phyloP scores from a whole-genome alignment of 768 basidiomycete species.

The Leccinellum rugosiceps region DNA sequence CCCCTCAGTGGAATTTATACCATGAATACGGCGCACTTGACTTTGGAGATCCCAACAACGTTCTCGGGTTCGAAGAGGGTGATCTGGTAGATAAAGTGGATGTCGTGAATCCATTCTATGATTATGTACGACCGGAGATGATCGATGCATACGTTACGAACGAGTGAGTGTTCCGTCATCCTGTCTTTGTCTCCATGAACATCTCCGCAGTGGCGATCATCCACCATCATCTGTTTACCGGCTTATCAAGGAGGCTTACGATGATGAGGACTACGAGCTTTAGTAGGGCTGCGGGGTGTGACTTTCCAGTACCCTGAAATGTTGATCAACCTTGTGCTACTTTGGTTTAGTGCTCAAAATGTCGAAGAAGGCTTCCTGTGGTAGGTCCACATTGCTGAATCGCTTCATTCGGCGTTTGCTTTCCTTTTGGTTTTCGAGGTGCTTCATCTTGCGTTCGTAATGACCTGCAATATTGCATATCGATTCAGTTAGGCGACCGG shows the following conservation, averaged over 20 bases:
- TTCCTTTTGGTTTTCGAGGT: constrained; percentile 88
- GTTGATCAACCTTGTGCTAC: constrained; percentile 6
- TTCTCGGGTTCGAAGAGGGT: constrained; percentile 73
- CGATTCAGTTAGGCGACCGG: background rate
- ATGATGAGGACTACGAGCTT: constrained; percentile 89
- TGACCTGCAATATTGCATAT: constrained; percentile 49
- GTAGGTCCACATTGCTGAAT: constrained; percentile 83
- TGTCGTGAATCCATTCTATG: constrained; percentile 94
- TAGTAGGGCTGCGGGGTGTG: constrained; percentile 6
- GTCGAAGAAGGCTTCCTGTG: constrained; percentile 94
- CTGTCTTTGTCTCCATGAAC: constrained; percentile 4
- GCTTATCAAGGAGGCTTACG: constrained; percentile 90
- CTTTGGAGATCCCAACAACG: constrained; percentile 68
- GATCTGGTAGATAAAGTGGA: constrained; percentile 83
- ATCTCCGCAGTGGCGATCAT: constrained; percentile 76
- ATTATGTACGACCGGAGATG: constrained; percentile 90
- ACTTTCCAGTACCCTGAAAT: background rate
- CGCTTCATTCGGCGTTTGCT: constrained; percentile 88
- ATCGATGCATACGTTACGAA: constrained; percentile 95
- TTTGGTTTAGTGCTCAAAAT: constrained; percentile 64
- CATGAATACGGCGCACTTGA: constrained; percentile 83
- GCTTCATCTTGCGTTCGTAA: constrained; percentile 90
- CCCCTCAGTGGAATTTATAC: constrained; percentile 86
- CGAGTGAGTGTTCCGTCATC: constrained; percentile 61
- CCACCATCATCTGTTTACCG: constrained; percentile 92